Evolutionary conservation across 108 stramenopile genomes (phyloP).

Genomic region (Schizochytrium sp.): DNA sequence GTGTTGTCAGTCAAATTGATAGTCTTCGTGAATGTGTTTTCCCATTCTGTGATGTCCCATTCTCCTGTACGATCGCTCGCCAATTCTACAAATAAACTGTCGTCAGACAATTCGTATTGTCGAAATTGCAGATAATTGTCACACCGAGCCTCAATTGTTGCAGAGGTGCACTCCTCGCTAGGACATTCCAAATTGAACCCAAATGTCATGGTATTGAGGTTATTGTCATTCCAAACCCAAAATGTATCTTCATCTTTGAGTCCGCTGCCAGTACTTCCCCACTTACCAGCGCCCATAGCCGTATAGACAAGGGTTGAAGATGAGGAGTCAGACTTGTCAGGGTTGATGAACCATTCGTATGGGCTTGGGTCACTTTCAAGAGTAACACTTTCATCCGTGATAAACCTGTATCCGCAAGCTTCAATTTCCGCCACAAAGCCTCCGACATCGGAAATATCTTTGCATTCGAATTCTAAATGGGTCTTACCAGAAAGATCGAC

Average conservation of each 20-base stretch:
- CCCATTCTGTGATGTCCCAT: too few species aligned
- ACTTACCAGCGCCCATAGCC: neutral
- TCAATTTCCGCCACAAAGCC: constrained; percentile 14
- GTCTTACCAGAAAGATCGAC: neutral
- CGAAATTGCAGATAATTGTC: too few species aligned
- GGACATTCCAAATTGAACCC: neutral
- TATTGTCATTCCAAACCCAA: neutral
- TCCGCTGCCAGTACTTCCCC: neutral
- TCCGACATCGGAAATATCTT: neutral
- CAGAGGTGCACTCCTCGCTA: too few species aligned
- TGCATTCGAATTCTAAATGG: constrained; percentile 14
- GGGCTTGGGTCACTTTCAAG: neutral
- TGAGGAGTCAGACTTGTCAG: neutral
- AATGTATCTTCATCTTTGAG: neutral
- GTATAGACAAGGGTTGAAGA: neutral
- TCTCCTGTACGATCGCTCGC: too few species aligned
- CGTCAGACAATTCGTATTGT: too few species aligned
- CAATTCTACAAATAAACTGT: too few species aligned
- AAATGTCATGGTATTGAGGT: neutral
- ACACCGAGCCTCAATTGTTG: too few species aligned
- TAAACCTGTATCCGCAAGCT: neutral
- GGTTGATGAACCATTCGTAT: neutral
- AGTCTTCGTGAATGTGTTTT: too few species aligned
- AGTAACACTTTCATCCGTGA: neutral
- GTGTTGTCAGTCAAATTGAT: too few species aligned